A percentile compares a stretch with the other conserved stretches of the same genome.
These are phyloP conservation scores for Phaeosphaeriaceae sp. DNA, from an alignment of 2,329 filamentous ascomycete species.

Conservation along the genomic window DNA sequence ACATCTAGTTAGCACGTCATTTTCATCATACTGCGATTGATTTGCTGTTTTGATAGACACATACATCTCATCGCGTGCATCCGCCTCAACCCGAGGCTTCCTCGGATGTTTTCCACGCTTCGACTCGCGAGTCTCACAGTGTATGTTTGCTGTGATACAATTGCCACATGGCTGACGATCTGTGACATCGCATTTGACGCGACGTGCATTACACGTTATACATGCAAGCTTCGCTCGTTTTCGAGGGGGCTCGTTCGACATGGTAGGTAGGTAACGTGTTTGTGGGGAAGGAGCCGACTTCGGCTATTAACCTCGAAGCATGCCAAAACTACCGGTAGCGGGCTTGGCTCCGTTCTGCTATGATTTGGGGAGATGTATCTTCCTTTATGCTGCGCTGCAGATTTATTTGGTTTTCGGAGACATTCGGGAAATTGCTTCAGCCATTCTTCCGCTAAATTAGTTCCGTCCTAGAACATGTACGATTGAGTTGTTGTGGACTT, in stretches of 20 bases:
- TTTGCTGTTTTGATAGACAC: conserved; percentile 4
- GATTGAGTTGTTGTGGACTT: background rate
- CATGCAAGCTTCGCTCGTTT: conserved; percentile 54
- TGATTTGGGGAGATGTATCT: background rate
- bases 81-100: conserved; percentile 26
- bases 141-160: conserved; percentile 45
- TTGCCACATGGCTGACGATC: conserved; percentile 54
- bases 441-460: background rate
- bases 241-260: conserved; percentile 27
- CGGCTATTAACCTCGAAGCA: conserved; percentile 25
- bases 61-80: conserved; percentile 25
- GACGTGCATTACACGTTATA: conserved; percentile 53
- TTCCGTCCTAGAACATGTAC: background rate
- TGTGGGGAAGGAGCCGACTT: conserved; percentile 23
- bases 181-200: conserved; percentile 56
- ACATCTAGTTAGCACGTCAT: background rate
- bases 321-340: background rate
- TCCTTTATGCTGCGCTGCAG: background rate
- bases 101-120: conserved; percentile 52
- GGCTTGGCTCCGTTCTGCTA: conserved; percentile 1
- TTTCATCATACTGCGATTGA: background rate
- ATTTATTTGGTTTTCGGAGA: background rate
- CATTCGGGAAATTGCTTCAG: background rate
- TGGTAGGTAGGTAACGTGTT: conserved; percentile 17
- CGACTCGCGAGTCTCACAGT: conserved; percentile 53